Evolutionary conservation across 1,284 basidiomycete species (phyloP).

Genomic region (Ganoderma leucocontextum): DNA sequence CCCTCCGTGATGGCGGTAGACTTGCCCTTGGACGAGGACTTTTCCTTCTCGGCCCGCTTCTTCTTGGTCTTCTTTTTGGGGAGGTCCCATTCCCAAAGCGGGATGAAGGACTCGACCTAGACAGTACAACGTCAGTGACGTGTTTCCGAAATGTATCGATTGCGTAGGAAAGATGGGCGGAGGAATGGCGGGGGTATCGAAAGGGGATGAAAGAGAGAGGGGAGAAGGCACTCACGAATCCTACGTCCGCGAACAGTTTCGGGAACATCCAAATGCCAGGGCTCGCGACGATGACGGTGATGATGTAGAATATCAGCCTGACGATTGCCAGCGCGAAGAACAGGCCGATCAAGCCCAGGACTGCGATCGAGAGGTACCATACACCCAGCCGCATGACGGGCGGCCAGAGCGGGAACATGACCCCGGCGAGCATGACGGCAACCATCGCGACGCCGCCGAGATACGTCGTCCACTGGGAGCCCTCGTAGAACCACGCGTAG

Average conservation of each 20-base stretch:
- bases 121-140: neutral
- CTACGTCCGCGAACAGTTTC: conserved; percentile 97
- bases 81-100: conserved; percentile 96
- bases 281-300: conserved; percentile 86
- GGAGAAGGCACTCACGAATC: conserved; percentile 79
- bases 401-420: conserved; percentile 99
- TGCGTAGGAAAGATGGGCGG: no score
- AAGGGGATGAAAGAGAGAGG: neutral
- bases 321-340: conserved; percentile 95
- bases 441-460: conserved; percentile 95
- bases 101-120: conserved; percentile 97
- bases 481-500: conserved; percentile 98
- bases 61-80: conserved; percentile 90
- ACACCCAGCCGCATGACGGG: conserved; percentile 93
- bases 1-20: conserved; percentile 34
- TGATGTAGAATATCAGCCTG: conserved; percentile 92
- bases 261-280: conserved; percentile 99
- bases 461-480: conserved; percentile 92
- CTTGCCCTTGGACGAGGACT: conserved; percentile 36
- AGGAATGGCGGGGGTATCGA: neutral
- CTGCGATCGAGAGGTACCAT: conserved; percentile 92
- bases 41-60: conserved; percentile 65
- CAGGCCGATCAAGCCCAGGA: conserved; percentile 88
- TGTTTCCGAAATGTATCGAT: neutral
- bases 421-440: conserved; percentile 91